Percentiles rank a stretch among this genome's conserved stretches.
phyloP scores from a whole-genome alignment of 345 rosid genomes.

The Euphorbia lathyris region DNA sequence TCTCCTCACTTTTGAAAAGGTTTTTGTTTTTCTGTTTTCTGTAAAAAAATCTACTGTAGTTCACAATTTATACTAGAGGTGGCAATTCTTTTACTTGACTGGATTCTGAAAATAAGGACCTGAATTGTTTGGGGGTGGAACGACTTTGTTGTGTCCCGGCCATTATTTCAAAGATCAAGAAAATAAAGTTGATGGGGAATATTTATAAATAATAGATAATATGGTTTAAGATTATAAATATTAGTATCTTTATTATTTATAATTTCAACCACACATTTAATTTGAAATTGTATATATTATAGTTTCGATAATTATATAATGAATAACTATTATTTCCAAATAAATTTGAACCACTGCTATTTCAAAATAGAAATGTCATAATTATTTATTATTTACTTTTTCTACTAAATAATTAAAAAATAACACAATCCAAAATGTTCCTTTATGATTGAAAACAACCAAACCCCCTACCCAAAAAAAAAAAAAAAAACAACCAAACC shows the following conservation, averaged over 20 bases:
- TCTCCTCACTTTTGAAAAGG: neutral
- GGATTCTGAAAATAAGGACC: neutral
- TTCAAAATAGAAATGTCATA: neutral
- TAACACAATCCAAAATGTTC: neutral
- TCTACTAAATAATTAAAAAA: neutral
- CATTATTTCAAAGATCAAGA: neutral
- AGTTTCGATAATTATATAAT: neutral
- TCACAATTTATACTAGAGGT: neutral
- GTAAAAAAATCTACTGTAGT: neutral
- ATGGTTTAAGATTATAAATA: neutral
- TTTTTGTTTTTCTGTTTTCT: neutral
- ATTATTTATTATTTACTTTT: neutral
- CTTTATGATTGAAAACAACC: neutral
- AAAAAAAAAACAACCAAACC: too few species aligned
- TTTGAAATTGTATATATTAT: neutral
- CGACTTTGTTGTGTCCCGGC: neutral
- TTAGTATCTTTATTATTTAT: neutral
- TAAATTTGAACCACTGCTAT: neutral
- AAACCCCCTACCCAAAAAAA: too few species aligned
- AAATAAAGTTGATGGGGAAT: neutral
- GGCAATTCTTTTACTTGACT: neutral
- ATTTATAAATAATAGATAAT: neutral
- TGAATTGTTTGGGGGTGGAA: neutral
- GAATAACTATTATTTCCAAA: neutral
- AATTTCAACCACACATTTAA: neutral